Evolutionary conservation across 2,329 filamentous ascomycete genomes (phyloP).

Genomic region (Clonostachys byssicola): DNA sequence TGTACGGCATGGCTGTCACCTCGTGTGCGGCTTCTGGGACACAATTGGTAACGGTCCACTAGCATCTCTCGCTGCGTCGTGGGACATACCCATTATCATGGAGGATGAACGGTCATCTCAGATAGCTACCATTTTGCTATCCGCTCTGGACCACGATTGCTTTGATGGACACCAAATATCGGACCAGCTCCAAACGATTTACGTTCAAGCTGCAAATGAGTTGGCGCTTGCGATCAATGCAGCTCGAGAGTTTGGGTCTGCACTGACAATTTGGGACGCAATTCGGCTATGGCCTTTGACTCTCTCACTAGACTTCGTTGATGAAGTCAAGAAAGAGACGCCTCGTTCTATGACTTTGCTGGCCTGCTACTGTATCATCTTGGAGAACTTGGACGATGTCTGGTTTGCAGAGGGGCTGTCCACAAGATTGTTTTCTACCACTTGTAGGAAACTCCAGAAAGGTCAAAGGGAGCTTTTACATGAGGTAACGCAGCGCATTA

Average conservation of each 20-base stretch:
- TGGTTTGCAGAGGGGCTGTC: constrained; percentile 3
- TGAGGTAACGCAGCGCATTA: background rate
- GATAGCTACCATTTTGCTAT: background rate
- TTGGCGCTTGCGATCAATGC: background rate
- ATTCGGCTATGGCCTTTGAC: constrained; percentile 3
- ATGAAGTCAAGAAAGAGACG: constrained; percentile 1
- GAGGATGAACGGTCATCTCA: background rate
- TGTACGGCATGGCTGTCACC: constrained; percentile 3
- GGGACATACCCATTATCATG: constrained; percentile 2
- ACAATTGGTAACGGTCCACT: constrained; percentile 3
- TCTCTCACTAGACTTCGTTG: constrained; percentile 2
- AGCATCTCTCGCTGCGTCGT: background rate
- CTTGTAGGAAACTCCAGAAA: background rate
- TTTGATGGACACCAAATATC: no score
- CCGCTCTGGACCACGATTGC: background rate
- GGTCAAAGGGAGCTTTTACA: background rate
- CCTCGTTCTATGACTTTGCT: constrained; percentile 4
- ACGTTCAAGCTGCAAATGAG: background rate
- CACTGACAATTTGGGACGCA: constrained; percentile 2
- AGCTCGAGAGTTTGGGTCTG: background rate
- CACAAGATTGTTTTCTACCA: background rate
- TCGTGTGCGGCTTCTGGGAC: constrained; percentile 3
- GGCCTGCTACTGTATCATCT: constrained; percentile 5
- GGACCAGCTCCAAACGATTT: background rate
- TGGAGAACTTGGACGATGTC: constrained; percentile 1